These are phyloP conservation scores for Linum lewisii DNA, from an alignment of 345 rosid genomes.

Conservation along the genomic window DNA sequence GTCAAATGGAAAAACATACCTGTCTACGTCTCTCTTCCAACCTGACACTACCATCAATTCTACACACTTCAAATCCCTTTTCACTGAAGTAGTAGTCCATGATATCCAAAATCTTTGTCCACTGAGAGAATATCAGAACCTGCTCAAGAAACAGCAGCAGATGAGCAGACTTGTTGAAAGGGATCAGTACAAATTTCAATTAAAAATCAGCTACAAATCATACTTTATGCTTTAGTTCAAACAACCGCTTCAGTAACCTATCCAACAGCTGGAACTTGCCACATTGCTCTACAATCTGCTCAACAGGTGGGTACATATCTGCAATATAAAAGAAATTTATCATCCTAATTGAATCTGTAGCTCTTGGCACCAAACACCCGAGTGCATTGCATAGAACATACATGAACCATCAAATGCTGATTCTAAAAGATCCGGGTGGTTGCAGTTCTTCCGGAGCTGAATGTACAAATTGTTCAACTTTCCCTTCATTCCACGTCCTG, in stretches of 20 bases:
- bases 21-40: constrained; percentile 76
- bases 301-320: constrained; percentile 74
- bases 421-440: constrained; percentile 88
- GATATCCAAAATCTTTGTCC: constrained; percentile 82
- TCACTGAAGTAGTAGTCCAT: constrained; percentile 95
- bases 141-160: constrained; percentile 21
- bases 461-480: constrained; percentile 66
- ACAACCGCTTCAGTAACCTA: constrained; percentile 45
- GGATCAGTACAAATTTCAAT: constrained; percentile 9
- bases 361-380: background rate
- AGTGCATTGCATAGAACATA: constrained; percentile 18
- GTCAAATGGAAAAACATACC: constrained; percentile 31
- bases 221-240: constrained; percentile 76
- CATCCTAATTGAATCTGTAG: constrained; percentile 3
- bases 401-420: constrained; percentile 65
- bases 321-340: constrained; percentile 11
- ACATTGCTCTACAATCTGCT: constrained; percentile 75
- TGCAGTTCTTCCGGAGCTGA: constrained; percentile 94
- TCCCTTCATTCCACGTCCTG: constrained; percentile 50
- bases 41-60: constrained; percentile 80
- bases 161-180: constrained; percentile 14
- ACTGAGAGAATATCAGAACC: constrained; percentile 84
- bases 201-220: constrained; percentile 10
- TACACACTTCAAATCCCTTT: constrained; percentile 76
- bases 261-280: constrained; percentile 87